These are phyloP conservation scores for Articulospora tetracladia DNA, from an alignment of 495 filamentous ascomycete genomes.

Conservation along the genomic window DNA sequence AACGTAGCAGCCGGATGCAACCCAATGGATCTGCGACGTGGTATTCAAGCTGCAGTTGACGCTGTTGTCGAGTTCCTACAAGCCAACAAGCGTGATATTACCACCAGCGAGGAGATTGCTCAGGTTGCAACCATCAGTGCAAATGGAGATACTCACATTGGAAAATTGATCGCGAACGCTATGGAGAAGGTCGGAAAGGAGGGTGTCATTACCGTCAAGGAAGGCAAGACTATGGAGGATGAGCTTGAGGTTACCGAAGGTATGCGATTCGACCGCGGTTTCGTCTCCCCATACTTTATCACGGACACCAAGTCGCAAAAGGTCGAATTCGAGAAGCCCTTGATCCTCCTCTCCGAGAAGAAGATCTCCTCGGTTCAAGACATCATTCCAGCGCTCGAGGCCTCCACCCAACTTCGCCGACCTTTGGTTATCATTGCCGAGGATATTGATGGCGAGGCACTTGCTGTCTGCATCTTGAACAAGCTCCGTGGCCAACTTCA, in stretches of 20 bases:
- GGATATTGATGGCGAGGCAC: conserved; percentile 97
- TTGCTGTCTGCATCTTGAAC: conserved; percentile 98
- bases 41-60: conserved; percentile 94
- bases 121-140: conserved; percentile 98
- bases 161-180: conserved; percentile 90
- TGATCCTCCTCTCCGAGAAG: conserved; percentile 98
- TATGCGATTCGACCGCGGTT: conserved; percentile 99
- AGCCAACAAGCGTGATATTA: conserved; percentile 94
- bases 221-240: conserved; percentile 97
- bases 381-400: conserved; percentile 96
- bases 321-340: conserved; percentile 99
- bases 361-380: conserved; percentile 99
- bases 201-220: conserved; percentile 99
- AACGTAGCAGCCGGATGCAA: conserved; percentile 99
- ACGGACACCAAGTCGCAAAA: conserved; percentile 97
- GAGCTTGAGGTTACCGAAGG: conserved; percentile 99
- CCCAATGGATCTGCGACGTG: conserved; percentile 96
- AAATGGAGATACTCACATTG: conserved; percentile 95
- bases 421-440: conserved; percentile 98
- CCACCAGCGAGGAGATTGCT: conserved; percentile 93
- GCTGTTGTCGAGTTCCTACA: conserved; percentile 91
- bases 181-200: conserved; percentile 99
- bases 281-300: conserved; percentile 99
- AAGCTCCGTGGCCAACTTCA: conserved; percentile 99
- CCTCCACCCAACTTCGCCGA: conserved; percentile 90